Evolutionary conservation across 768 basidiomycete species (phyloP).

Genomic region (Leccinum imitatum): DNA sequence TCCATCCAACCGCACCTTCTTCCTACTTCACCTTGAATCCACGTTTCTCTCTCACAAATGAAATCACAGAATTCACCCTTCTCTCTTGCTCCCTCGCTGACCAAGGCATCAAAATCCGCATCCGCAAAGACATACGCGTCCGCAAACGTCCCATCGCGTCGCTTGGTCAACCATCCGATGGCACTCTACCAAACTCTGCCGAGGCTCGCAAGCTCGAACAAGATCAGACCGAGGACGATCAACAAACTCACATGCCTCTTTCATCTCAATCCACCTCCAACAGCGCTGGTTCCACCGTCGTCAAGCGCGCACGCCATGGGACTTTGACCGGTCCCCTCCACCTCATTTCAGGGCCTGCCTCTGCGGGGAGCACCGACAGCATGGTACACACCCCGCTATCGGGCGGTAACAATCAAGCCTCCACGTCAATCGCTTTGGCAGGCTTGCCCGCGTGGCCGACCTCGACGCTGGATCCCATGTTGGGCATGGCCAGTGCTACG

Average conservation of each 20-base stretch:
- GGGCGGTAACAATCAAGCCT: constrained; percentile 8
- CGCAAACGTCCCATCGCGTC: constrained; percentile 63
- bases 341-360: constrained; percentile 19
- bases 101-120: constrained; percentile 94
- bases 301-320: constrained; percentile 32
- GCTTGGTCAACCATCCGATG: constrained; percentile 22
- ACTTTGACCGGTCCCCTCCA: constrained; percentile 25
- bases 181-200: constrained; percentile 4
- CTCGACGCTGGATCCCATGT: constrained; percentile 32
- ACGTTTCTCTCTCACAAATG: neutral
- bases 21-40: constrained; percentile 1
- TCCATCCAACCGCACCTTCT: constrained; percentile 11
- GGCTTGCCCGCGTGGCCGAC: constrained; percentile 36
- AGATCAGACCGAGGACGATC: constrained; percentile 27
- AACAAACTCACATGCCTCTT: constrained; percentile 7
- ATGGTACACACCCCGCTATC: constrained; percentile 22
- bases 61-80: constrained; percentile 71
- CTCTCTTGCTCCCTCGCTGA: constrained; percentile 91
- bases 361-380: constrained; percentile 14
- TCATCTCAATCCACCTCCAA: constrained; percentile 15
- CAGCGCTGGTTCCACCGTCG: constrained; percentile 1
- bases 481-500: constrained; percentile 32
- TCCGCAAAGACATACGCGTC: constrained; percentile 86
- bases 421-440: constrained; percentile 25
- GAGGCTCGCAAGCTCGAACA: constrained; percentile 29